Evolutionary conservation across 2,329 filamentous ascomycete genomes (phyloP), one percentile per base, ranked within the genome.

Genomic region (Xylariaceae sp.): DNA sequence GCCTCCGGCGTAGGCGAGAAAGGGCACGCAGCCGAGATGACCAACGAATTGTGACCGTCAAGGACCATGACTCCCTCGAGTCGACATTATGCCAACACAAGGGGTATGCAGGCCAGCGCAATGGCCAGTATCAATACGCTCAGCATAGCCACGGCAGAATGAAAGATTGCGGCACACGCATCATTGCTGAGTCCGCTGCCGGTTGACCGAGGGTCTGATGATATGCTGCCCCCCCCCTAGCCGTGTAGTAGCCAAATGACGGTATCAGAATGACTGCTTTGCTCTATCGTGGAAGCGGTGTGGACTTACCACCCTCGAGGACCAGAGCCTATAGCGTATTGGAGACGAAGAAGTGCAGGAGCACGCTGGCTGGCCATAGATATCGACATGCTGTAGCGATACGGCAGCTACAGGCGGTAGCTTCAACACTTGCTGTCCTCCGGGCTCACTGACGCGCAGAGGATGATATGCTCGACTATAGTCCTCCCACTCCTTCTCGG

Each of bases 401-500:
- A 30, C 2, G 50, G 49, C 3, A 53, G 32, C 23, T 49, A 46
- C 5, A 52, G 36, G 9, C 42, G 29, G 23, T 49, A 48, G 8
- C 19, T 44, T 2, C n/a, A 47, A 51, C 2, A 31, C 15, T 24
- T 52, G 50, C 5, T 42, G 13, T 2, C 47, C 48, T 4, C 5
- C 28, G 1, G 46, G 46, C 13, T 38, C 29, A 1, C 45, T 44
- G 10, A 45, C 44, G 5, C 40, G 36, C 6, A 45, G 33, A 2
- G 38, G 40, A 9, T 27, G 19, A 14, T 19, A 27, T 7, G 12
- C 15, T 9, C 22, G 10, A 28, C 36, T 32, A 23, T 23, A 23
- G n/a, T 37, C 23, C 27, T 42, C 43, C 44, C 43, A 51, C 22
- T 51, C 49, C 18, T 44, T 26, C 30, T 52, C 44, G 16, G 29